phyloP scores from a whole-genome alignment of 352 stramenopile genomes.

The Chrysophaeum taylorii region DNA sequence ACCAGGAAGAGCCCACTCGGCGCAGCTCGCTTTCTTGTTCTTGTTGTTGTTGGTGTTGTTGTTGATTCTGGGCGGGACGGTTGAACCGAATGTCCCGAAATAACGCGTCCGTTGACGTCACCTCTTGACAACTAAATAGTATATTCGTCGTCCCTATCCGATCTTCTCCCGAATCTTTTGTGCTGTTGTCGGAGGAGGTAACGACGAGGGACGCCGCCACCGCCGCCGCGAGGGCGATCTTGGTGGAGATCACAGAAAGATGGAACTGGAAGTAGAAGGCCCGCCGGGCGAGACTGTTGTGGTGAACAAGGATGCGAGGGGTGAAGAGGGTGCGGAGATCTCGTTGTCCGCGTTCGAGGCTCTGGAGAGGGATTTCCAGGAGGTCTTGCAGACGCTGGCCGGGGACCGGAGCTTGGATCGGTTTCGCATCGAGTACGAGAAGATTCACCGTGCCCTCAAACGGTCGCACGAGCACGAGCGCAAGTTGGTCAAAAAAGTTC shows the following conservation, averaged over 20 bases:
- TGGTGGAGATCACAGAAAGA: not conserved
- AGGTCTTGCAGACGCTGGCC: constrained; percentile 72
- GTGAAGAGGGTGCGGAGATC: constrained; percentile 25
- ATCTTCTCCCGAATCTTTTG: no score
- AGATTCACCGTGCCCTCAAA: constrained; percentile 79
- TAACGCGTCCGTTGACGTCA: no score
- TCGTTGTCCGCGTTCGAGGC: constrained; percentile 56
- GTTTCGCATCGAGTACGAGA: constrained; percentile 88
- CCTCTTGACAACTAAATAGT: no score
- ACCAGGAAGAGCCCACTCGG: no score
- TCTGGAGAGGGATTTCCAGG: constrained; percentile 79
- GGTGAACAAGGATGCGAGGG: not conserved
- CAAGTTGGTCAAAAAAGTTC: constrained; percentile 85
- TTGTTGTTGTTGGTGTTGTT: not conserved
- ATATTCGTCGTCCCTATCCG: no score
- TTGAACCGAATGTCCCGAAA: no score
- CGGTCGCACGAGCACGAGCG: constrained; percentile 87
- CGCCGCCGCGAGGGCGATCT: no score
- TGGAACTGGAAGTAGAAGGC: constrained; percentile 10
- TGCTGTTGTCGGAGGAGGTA: not conserved
- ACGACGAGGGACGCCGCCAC: not conserved
- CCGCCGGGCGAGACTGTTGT: not conserved
- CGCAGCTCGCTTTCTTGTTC: no score
- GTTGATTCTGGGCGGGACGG: not conserved
- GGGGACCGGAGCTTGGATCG: constrained; percentile 80